Base-by-base conservation (phyloP, 371 early-diverging fungal species). In the Rhizopus delemar region DNA sequence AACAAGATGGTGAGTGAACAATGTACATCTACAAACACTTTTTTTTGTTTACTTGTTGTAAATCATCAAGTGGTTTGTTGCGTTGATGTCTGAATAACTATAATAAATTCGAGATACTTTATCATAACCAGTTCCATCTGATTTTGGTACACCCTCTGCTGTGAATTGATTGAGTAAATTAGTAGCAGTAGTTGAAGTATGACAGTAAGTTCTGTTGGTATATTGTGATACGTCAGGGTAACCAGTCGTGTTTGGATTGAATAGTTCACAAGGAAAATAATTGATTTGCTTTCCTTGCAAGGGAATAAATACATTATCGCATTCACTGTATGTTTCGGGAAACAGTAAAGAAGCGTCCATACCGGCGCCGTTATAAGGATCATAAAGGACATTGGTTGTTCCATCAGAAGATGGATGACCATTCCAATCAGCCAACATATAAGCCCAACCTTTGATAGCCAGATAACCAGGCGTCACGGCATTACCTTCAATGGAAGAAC, bases 261-360 rank as follows among this genome's bases (percentile, higher is more conserved):
- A 73, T 48, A 84, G 66, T 28, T 79, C 79, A 59, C 92, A 92
- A 7, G 92, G 92, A 67, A 90, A 92, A 51, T 88, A 89, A 11
- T 81, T 77, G 41, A 69, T 60, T 53, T 77, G 81, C 35, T 64
- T 61, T 22, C 62, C 52, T 51, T 80, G 70, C 4, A 57, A 48
- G 48, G 83, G 77, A 7, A 50, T 60, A 57, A 87, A 71, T 15
- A 89, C 68, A 13, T 74, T 71, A 46, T 76, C 72, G 67, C 92
- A 92, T 7, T 73, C 68, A 38, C 67, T 59, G 53, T 87, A 84
- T 34, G 75, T 68, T 51, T 58, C 60, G 55, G 81, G 84, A 57
- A 83, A 81, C 12, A 83, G 51, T 53, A 83, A 83, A 0, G 80
- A 70, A 8, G 79, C 84, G 53, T 83, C 84, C 78, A 73, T 77